Evolutionary conservation across 441 rosid species (phyloP).

Genomic region (Isatis lusitanica): DNA sequence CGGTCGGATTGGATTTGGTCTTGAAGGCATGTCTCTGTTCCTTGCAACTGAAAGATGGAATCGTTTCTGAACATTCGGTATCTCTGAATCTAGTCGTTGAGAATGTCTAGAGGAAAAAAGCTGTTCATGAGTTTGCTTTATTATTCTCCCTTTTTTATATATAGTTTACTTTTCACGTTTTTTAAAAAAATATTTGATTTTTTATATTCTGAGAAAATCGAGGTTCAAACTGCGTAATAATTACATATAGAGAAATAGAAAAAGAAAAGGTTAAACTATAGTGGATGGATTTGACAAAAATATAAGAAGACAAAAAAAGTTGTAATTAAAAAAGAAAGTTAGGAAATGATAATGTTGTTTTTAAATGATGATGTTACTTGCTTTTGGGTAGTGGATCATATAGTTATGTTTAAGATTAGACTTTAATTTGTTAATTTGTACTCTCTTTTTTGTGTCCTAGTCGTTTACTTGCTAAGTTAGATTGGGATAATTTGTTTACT

Average conservation of each 20-base stretch:
- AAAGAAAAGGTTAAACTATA: conserved; percentile 15
- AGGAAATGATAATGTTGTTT: conserved; percentile 38
- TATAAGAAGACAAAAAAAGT: conserved; percentile 17
- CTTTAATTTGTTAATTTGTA: neutral
- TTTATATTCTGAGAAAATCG: conserved; percentile 8
- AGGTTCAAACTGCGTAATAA: conserved; percentile 30
- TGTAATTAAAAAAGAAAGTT: conserved; percentile 18
- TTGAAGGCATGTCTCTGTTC: conserved; percentile 72
- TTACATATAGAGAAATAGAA: conserved; percentile 11
- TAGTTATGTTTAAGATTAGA: conserved; percentile 33
- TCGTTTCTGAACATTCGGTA: conserved; percentile 32
- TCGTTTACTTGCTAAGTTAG: conserved; percentile 10
- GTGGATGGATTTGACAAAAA: conserved; percentile 39
- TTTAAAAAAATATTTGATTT: neutral
- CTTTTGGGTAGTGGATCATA: conserved; percentile 37
- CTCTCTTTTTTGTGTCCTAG: neutral
- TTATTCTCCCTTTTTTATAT: neutral
- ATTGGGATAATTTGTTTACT: neutral
- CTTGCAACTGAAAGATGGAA: conserved; percentile 10
- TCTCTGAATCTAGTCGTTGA: conserved; percentile 36
- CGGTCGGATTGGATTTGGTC: conserved; percentile 45
- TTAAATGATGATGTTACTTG: conserved; percentile 40
- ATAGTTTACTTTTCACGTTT: conserved; percentile 6
- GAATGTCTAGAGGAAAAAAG: conserved; percentile 25
- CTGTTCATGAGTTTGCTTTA: conserved; percentile 23